These are phyloP conservation scores for Trichosporon coremiiforme DNA, from an alignment of 1,284 basidiomycete species.

Conservation along the genomic window DNA sequence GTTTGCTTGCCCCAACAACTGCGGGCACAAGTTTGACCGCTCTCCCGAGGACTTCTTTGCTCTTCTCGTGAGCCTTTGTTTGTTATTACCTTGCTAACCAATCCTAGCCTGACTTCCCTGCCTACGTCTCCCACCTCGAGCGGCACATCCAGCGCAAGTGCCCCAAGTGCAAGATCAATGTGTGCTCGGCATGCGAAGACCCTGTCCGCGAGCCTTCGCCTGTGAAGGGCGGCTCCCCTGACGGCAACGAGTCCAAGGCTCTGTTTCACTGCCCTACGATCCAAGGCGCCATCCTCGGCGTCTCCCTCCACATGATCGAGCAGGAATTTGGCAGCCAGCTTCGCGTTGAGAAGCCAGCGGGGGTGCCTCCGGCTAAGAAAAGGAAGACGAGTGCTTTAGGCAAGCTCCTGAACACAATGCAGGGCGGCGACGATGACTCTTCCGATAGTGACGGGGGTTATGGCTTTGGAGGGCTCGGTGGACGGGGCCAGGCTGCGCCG, in stretches of 20 bases:
- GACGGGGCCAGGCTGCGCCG: slow-evolving; percentile 57
- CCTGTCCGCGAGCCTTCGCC: slow-evolving; percentile 29
- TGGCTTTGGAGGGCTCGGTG: background rate
- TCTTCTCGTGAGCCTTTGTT: slow-evolving; percentile 66
- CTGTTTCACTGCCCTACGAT: slow-evolving; percentile 84
- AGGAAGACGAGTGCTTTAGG: slow-evolving; percentile 27
- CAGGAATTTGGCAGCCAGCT: slow-evolving; percentile 36
- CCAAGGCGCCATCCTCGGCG: slow-evolving; percentile 77
- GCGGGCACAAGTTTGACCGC: slow-evolving; percentile 65
- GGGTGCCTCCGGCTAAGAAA: slow-evolving; percentile 54
- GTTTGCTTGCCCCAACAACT: slow-evolving; percentile 71
- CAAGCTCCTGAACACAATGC: slow-evolving; percentile 13
- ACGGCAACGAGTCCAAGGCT: background rate
- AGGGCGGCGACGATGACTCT: slow-evolving; percentile 59
- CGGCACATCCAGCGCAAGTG: slow-evolving; percentile 66
- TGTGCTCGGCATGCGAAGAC: slow-evolving; percentile 82
- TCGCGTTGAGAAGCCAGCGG: background rate
- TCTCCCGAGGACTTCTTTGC: slow-evolving; percentile 76
- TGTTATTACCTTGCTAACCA: background rate
- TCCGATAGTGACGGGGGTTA: slow-evolving; percentile 56
- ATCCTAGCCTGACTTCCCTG: slow-evolving; percentile 67
- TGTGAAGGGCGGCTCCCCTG: background rate
- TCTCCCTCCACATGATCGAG: slow-evolving; percentile 66
- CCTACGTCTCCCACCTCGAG: slow-evolving; percentile 68
- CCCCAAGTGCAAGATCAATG: slow-evolving; percentile 60